These are phyloP conservation scores for Rhizopus arrhizus DNA, from an alignment of 371 early-diverging fungal genomes.

Conservation along the genomic window DNA sequence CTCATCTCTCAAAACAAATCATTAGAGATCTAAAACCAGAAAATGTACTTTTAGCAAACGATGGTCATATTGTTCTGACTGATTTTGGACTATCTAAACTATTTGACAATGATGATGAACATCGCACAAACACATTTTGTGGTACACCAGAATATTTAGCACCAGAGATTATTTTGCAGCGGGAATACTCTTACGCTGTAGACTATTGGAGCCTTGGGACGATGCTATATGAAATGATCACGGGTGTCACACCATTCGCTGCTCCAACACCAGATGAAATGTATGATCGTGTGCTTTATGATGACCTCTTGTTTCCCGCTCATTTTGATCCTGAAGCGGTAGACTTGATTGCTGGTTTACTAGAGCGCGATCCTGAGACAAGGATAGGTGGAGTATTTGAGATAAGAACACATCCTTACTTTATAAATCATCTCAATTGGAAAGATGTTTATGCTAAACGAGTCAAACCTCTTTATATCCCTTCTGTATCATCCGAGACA, in stretches of 20 bases:
- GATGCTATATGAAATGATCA: slow-evolving; percentile 82
- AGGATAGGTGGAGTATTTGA: slow-evolving; percentile 53
- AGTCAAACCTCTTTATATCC: slow-evolving; percentile 62
- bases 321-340: slow-evolving; percentile 53
- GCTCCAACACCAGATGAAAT: slow-evolving; percentile 71
- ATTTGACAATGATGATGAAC: slow-evolving; percentile 44
- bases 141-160: slow-evolving; percentile 93
- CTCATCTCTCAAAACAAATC: background rate
- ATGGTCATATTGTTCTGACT: slow-evolving; percentile 73
- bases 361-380: slow-evolving; percentile 75
- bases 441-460: slow-evolving; percentile 69
- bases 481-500: slow-evolving; percentile 44
- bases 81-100: slow-evolving; percentile 80
- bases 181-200: slow-evolving; percentile 81
- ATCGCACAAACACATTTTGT: slow-evolving; percentile 85
- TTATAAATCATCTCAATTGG: slow-evolving; percentile 66
- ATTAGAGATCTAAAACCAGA: slow-evolving; percentile 69
- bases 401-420: slow-evolving; percentile 71
- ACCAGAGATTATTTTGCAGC: slow-evolving; percentile 82
- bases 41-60: slow-evolving; percentile 63
- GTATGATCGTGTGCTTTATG: slow-evolving; percentile 78
- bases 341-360: slow-evolving; percentile 60
- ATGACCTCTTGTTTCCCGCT: slow-evolving; percentile 67
- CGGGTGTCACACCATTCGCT: slow-evolving; percentile 75
- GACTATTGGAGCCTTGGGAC: slow-evolving; percentile 99